These are phyloP conservation scores for Glarea lozoyensis DNA, from an alignment of 495 filamentous ascomycete genomes.

Conservation along the genomic window DNA sequence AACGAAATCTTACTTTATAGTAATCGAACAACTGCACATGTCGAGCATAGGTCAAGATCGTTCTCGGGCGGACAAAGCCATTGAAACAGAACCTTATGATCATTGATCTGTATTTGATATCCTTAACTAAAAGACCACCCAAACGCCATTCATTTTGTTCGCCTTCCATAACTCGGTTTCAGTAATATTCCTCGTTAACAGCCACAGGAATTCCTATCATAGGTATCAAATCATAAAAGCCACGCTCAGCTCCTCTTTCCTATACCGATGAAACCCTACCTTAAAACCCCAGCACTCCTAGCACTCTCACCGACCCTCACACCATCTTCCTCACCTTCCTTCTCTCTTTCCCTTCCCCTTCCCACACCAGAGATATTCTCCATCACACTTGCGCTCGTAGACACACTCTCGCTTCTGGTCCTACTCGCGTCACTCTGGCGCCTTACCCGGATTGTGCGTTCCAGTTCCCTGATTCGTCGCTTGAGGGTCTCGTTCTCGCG, in stretches of 20 bases:
- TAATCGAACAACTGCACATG: no score
- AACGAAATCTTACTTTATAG: no score
- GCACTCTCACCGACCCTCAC: slow-evolving; percentile 49
- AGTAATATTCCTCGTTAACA: no score
- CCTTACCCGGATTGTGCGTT: slow-evolving; percentile 40
- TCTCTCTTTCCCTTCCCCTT: slow-evolving; percentile 13
- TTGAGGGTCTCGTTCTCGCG: slow-evolving; percentile 74
- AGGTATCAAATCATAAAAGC: background rate
- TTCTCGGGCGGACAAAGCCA: no score
- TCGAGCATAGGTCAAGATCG: no score
- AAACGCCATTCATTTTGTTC: no score
- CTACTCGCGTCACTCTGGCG: slow-evolving; percentile 34
- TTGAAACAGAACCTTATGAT: no score
- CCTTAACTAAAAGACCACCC: no score
- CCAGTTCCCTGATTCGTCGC: slow-evolving; percentile 64
- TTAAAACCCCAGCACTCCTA: slow-evolving; percentile 31
- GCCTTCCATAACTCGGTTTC: no score
- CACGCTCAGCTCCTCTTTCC: background rate
- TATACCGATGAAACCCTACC: slow-evolving; percentile 2
- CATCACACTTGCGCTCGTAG: slow-evolving; percentile 28
- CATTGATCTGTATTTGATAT: no score
- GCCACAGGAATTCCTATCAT: no score
- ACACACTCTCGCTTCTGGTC: slow-evolving; percentile 30
- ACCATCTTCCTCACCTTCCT: slow-evolving; percentile 33
- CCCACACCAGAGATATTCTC: slow-evolving; percentile 22